Base-by-base conservation (phyloP, 2,329 filamentous ascomycete species). In the Fusarium neocosmosporiellum region DNA sequence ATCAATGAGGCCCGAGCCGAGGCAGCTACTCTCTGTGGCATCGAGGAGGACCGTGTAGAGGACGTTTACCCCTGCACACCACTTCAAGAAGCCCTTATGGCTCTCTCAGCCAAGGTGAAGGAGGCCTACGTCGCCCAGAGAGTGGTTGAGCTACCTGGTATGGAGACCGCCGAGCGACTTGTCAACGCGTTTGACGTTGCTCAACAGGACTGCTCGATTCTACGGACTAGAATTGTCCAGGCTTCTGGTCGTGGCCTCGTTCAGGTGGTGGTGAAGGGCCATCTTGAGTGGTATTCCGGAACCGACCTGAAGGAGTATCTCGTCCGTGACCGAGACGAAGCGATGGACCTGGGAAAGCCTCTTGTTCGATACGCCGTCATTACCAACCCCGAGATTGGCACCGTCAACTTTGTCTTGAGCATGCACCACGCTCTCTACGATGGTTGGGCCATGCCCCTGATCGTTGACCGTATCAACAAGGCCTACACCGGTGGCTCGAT, bases 351-450 rank as follows among this genome's bases (percentile, higher is more conserved):
- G 1, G 86, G 85, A 9, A 84, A 78, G 62, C 81, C 85, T 4
- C 80, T 88, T 10, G 83, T 85, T 4, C 83, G 86, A 10, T 88
- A 85, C 59, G 85, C 83, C 5, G 75, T 88, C 16, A 78, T 87
- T 14, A 63, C 78, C 5, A 79, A 82, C 34, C 67, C 74, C 5
- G 70, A 74, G 8, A 77, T 76, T 6, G 78, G 75, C 37, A 81
- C 79, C 53, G 75, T 79, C 18, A 80, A 83, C 71, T 87, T 89
- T 68, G 84, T 89, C n/a, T 79, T 87, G 69, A 87, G 86, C 1
- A 86, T 88, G 80, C 88, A 90, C 70, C 88, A 90, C 70, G 86
- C 84, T 6, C 76, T 36, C 0, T 90, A 90, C 66, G 88, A 90
- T 59, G 88, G 88, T 27, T 89, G 88, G 87, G 85, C 84, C 0